Base-by-base conservation (phyloP, 2,329 filamentous ascomycete genomes). In the Stachybotrys elegans region DNA sequence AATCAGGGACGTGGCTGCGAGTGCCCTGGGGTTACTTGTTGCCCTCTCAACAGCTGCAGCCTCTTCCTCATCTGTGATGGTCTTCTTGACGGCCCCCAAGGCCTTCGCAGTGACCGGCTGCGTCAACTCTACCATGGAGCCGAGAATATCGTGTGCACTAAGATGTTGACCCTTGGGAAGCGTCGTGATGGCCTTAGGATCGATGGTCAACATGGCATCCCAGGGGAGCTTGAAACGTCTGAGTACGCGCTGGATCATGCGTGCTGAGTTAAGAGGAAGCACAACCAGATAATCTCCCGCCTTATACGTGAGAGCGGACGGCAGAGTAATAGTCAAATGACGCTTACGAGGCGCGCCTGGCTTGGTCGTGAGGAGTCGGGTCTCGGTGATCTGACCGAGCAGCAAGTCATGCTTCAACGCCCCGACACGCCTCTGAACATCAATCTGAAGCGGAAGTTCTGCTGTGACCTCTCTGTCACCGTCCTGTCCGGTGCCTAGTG, bases 201-300 rank as follows among this genome's bases (percentile, higher is more conserved):
- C 62, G 42, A 86, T 78, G 2, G 75, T 79, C 23, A 58, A 47
- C 2, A 52, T 42, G 27, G 79, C 75, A 55, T 88, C 84, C 75
- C 79, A 83, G 0, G 83, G 71, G 2, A 89, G 65, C 1, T 73
- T 69, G 56, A 87, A 88, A 14, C 72, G 69, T 4, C 71, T 65
- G 62, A 87, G 75, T 0, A 75, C 82, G 5, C 83, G 71, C n/a
- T 73, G 71, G 6, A 88, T 75, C 8, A 66, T 77, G 25, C 71
- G 65, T 32, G 70, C 68, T 3, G 78, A 76, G 54, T 88, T 89
- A 19, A 84, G 63, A 0, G 85, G 85, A 1, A 87, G 67, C 3
- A 88, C 70, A 0, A 82, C 79, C 2, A 89, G 71, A 57, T 90
- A 88, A 55, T 89, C 85, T 19, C 85, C 85, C 5, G 80, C 75